Percentiles rank a stretch among this genome's conserved stretches.
These are phyloP conservation scores for Spizellomyces sp. DNA, from an alignment of 192 early-diverging fungal species.

Conservation along the genomic window DNA sequence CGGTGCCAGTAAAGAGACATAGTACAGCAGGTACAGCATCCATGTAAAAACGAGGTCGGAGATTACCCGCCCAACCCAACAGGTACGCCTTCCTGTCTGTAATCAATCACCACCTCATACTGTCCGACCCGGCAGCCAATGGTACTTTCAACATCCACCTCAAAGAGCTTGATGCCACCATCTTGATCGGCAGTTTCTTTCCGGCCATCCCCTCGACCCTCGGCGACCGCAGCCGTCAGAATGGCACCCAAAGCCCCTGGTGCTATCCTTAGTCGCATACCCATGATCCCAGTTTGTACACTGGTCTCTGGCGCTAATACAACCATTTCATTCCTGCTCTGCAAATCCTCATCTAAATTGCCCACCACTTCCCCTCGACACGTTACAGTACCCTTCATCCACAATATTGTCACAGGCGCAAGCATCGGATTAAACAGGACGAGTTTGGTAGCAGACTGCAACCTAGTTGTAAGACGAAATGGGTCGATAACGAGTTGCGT, in stretches of 20 bases:
- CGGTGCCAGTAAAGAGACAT: no score
- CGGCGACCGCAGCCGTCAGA: conserved; percentile 8
- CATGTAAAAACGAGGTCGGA: not conserved
- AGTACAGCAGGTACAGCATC: not conserved
- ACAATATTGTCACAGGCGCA: conserved; percentile 20
- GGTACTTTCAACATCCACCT: conserved; percentile 30
- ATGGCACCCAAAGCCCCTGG: conserved; percentile 13
- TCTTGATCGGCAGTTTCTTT: not conserved
- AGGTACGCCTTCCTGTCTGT: conserved; percentile 26
- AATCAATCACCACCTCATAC: conserved; percentile 22
- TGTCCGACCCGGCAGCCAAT: conserved; percentile 26
- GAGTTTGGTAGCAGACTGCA: conserved; percentile 16
- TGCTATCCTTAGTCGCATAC: conserved; percentile 18
- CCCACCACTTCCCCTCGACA: conserved; percentile 24
- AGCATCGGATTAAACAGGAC: conserved; percentile 26
- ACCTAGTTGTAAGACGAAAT: conserved; percentile 9
- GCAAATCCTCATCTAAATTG: conserved; percentile 19
- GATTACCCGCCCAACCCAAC: conserved; percentile 11
- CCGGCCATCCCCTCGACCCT: not conserved
- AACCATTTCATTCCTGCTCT: conserved; percentile 1
- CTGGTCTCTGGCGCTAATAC: conserved; percentile 4
- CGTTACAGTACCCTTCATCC: conserved; percentile 28
- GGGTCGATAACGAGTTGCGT: conserved; percentile 31
- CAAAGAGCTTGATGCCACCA: conserved; percentile 16
- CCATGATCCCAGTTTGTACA: conserved; percentile 16